Percentiles rank a stretch among this genome's conserved stretches.
These are phyloP conservation scores for Anaeromyces robustus DNA, from an alignment of 192 early-diverging fungal species.

Conservation along the genomic window DNA sequence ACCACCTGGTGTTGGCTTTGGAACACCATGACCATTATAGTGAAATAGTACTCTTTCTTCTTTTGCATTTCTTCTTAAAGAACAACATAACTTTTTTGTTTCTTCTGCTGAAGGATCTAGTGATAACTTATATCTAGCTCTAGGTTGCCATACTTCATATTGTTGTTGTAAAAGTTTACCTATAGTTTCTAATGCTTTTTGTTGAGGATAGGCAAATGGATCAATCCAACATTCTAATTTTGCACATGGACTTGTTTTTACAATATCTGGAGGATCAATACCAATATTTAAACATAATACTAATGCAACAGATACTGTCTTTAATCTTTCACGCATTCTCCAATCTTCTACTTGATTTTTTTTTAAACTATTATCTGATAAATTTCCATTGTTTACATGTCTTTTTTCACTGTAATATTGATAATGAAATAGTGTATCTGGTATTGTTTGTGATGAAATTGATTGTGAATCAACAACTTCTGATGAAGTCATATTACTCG, in stretches of 20 bases:
- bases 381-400: conserved; percentile 7
- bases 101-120: conserved; percentile 88
- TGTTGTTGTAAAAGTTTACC: conserved; percentile 81
- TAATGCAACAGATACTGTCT: conserved; percentile 73
- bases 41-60: conserved; percentile 91
- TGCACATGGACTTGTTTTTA: conserved; percentile 72
- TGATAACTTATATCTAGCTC: conserved; percentile 64
- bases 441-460: neutral
- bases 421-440: neutral
- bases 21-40: conserved; percentile 98
- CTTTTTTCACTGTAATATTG: conserved; percentile 1
- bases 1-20: conserved; percentile 79
- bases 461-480: neutral
- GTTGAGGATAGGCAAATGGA: conserved; percentile 57
- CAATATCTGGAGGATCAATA: conserved; percentile 84
- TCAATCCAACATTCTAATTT: conserved; percentile 93
- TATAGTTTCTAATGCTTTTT: conserved; percentile 73
- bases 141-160: conserved; percentile 78
- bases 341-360: conserved; percentile 25
- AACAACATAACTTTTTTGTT: conserved; percentile 72
- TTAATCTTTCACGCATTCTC: conserved; percentile 50
- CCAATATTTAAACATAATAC: conserved; percentile 91
- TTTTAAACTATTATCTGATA: neutral
- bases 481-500: neutral
- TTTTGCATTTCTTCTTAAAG: conserved; percentile 67